These are phyloP conservation scores for Eucalyptus sp. DNA, from an alignment of 345 rosid species.

Conservation along the genomic window DNA sequence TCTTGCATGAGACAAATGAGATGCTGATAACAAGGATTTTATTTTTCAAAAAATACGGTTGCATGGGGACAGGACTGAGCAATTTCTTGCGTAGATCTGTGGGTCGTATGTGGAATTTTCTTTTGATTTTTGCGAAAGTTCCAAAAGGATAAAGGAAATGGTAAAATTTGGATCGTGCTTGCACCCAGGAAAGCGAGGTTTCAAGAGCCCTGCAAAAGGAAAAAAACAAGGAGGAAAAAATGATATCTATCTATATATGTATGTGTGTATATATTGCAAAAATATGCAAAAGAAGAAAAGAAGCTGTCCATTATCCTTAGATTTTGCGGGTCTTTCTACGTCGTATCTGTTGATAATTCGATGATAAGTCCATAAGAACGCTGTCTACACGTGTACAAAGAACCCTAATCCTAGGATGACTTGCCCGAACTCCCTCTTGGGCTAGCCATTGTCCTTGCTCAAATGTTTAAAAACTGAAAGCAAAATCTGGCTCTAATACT, in stretches of 20 bases:
- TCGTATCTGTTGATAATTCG: background rate
- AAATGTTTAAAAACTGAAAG: background rate
- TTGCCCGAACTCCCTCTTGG: background rate
- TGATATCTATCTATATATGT: background rate
- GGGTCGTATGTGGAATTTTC: background rate
- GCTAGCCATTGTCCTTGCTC: background rate
- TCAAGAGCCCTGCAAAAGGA: background rate
- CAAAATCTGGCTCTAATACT: fast-evolving
- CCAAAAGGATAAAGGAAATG: background rate
- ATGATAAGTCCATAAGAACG: background rate
- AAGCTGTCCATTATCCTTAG: background rate
- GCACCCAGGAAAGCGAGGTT: background rate
- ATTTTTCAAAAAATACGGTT: background rate
- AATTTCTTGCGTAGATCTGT: background rate
- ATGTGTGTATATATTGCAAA: background rate
- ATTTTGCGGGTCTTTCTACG: background rate
- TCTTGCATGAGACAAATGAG: background rate
- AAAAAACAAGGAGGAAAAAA: background rate
- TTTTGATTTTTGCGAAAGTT: background rate
- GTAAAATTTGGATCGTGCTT: background rate
- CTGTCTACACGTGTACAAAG: background rate
- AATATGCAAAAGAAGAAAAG: background rate
- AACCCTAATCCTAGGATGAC: background rate
- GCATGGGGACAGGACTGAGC: background rate
- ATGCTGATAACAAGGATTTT: background rate